phyloP scores from a whole-genome alignment of 805 yeast species.

The Suhomyces sp. region DNA sequence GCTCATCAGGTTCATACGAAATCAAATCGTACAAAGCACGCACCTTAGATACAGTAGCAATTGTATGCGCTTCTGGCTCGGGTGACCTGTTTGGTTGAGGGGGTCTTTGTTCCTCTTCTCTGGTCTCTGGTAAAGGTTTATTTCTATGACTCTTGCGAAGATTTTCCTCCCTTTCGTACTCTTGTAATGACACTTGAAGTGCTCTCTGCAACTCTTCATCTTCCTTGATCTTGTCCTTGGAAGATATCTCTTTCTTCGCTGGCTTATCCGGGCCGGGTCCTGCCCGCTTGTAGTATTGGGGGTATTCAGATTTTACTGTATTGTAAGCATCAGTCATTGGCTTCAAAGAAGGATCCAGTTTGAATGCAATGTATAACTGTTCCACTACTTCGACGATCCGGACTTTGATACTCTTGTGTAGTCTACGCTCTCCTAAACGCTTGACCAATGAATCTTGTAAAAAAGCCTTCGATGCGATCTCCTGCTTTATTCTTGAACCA shows the following conservation, averaged over 20 bases:
- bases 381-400: constrained; percentile 65
- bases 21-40: constrained; percentile 81
- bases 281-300: constrained; percentile 27
- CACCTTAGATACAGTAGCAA: constrained; percentile 60
- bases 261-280: constrained; percentile 53
- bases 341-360: constrained; percentile 71
- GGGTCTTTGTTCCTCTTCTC: constrained; percentile 16
- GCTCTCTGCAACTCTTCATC: constrained; percentile 81
- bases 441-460: constrained; percentile 32
- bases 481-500: constrained; percentile 45
- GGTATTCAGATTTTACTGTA: constrained; percentile 43
- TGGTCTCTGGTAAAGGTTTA: constrained; percentile 35
- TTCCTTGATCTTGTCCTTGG: constrained; percentile 53
- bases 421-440: constrained; percentile 51
- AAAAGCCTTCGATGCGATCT: constrained; percentile 39
- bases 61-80: constrained; percentile 28
- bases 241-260: constrained; percentile 48
- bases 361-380: constrained; percentile 65
- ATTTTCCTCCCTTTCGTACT: constrained; percentile 45
- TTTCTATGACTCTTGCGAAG: constrained; percentile 26
- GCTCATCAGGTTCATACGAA: constrained; percentile 80
- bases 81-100: constrained; percentile 12
- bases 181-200: constrained; percentile 68
- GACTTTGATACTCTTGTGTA: constrained; percentile 67
- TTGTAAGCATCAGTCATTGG: constrained; percentile 64